Conservation (phyloP, 306 rosid species). For the Echinosophora koreensis region DNA sequence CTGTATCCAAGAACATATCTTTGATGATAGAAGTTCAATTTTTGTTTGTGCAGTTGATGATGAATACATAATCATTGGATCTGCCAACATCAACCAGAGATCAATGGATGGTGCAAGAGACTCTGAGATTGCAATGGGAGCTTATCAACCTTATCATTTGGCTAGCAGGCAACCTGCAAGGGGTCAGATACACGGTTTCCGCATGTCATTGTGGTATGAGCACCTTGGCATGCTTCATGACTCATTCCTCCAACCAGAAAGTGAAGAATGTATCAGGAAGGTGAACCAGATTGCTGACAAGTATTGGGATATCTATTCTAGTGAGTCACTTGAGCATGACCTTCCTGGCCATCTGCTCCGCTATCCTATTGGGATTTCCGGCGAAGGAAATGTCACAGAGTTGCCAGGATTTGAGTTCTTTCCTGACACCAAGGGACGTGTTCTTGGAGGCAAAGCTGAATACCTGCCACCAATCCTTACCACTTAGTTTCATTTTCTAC, state of each 20-base stretch:
- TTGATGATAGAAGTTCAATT: not conserved
- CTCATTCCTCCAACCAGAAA: slow-evolving; percentile 58
- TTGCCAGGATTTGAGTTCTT: slow-evolving; percentile 66
- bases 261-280: slow-evolving; percentile 54
- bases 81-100: slow-evolving; percentile 80
- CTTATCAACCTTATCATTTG: slow-evolving; percentile 65
- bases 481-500: slow-evolving; percentile 54
- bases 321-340: slow-evolving; percentile 60
- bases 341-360: slow-evolving; percentile 75
- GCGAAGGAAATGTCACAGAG: slow-evolving; percentile 57
- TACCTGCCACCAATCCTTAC: slow-evolving; percentile 77
- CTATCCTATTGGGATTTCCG: slow-evolving; percentile 60
- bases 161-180: slow-evolving; percentile 58
- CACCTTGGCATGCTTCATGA: slow-evolving; percentile 69
- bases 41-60: slow-evolving; percentile 66
- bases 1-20: not conserved
- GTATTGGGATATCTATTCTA: slow-evolving; percentile 69
- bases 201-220: slow-evolving; percentile 71
- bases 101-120: slow-evolving; percentile 83
- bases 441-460: slow-evolving; percentile 67
- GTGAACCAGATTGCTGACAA: slow-evolving; percentile 66
- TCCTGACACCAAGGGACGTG: slow-evolving; percentile 73
- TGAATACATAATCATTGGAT: slow-evolving; percentile 73
- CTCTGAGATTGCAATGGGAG: slow-evolving; percentile 79
- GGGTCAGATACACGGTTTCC: slow-evolving; percentile 72